Percentiles rank a stretch among this genome's conserved stretches.
phyloP scores from a whole-genome alignment of 805 yeast species.

The Komagataella phaffii region DNA sequence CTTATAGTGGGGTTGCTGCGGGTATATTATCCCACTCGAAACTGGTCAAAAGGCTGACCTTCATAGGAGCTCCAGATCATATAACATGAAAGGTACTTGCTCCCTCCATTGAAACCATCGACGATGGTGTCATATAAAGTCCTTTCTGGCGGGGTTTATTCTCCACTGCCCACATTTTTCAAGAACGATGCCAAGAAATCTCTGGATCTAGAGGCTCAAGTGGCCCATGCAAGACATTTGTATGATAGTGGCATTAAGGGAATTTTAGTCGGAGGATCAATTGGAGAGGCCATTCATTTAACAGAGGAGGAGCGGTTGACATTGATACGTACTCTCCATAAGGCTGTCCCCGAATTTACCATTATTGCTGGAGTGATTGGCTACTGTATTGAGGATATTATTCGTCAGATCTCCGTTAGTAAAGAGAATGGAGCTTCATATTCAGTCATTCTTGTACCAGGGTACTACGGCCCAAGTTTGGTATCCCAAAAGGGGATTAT shows the following conservation, averaged over 20 bases:
- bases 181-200: constrained; percentile 28
- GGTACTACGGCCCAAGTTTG: constrained; percentile 30
- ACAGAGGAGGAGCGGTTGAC: constrained; percentile 28
- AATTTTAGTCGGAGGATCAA: constrained; percentile 35
- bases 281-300: constrained; percentile 41
- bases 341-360: constrained; percentile 22
- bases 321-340: constrained; percentile 19
- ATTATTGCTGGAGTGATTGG: constrained; percentile 37
- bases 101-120: background rate
- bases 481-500: constrained; percentile 31
- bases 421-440: constrained; percentile 24
- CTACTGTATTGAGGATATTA: constrained; percentile 28
- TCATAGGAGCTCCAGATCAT: background rate
- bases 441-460: constrained; percentile 29
- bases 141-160: constrained; percentile 26
- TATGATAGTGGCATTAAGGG: constrained; percentile 32
- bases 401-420: constrained; percentile 22
- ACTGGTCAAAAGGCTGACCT: background rate
- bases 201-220: constrained; percentile 22
- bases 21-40: background rate
- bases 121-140: background rate
- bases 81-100: background rate
- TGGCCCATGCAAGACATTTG: constrained; percentile 28
- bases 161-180: constrained; percentile 43
- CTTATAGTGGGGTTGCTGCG: background rate